Evolutionary conservation across 345 rosid genomes (phyloP), one percentile per base, ranked within the genome.

Genomic region (Sonneratia alba): DNA sequence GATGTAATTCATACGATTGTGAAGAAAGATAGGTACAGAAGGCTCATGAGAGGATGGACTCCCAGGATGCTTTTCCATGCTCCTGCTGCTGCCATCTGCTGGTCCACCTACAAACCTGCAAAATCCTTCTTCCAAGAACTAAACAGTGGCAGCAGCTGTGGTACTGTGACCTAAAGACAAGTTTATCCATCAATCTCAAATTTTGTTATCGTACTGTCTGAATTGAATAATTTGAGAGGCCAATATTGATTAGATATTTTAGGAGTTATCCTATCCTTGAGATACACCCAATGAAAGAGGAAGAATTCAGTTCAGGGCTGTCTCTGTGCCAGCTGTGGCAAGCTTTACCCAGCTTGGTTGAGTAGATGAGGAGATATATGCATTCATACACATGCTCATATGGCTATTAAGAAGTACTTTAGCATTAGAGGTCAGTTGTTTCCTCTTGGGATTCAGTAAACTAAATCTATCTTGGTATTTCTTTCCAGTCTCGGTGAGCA

Each of bases 61-160:
- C 99, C 98, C 0, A 85, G 99, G 87, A 96, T 91, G 95, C 89
- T 96, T 40, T 96, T 96, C 87, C 99, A 96, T 74, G 97, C 98
- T 53, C 99, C 98, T n/a, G 99, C 99, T 73, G 98, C 99, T 40
- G 97, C 99, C 3, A 96, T 96, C 74, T 91, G 97, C 76, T 96
- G 99, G 99, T 89, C 98, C 16, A 87, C 91, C 4, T 96, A 96
- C 65, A 98, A 96, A 84, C 83, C 91, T 12, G 79, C 81, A 3
- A 96, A 96, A 79, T 47, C 84, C 15, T 92, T 92, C 74, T 96
- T 96, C 67, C 83, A 88, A 64, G 82, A 87, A 70, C 75, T 84
- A 72, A 89, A 89, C 10, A 42, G 45, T 42, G 10, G 73, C 73
- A 71, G 61, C 43, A 79, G 74, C 76, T 72, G 80, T 37, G 80